Base-by-base conservation (phyloP, 2,329 filamentous ascomycete genomes). In the Lecanicillium sp. region DNA sequence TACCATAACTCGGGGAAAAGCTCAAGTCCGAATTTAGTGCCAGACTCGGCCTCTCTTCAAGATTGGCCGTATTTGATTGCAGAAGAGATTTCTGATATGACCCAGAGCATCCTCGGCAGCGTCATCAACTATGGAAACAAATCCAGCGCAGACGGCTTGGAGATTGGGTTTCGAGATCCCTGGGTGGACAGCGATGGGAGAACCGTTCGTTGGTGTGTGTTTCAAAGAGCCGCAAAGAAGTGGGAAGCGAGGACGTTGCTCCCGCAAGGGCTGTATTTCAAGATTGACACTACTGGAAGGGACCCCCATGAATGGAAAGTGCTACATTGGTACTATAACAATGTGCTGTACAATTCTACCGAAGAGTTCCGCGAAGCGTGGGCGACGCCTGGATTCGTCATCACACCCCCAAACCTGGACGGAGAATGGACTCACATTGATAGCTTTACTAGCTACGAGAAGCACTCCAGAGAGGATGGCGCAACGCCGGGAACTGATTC, bases 271-370 rank as follows among this genome's bases (percentile, higher is more conserved):
- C 17, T 35, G 22, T 35, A 28, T 13, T 29, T 35, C 14, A 35
- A 35, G 14, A 35, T 35, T 11, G 33, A 35, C 14, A 35, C 33
- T 6, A 35, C 33, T 17, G 33, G 33, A 35, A 28, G 33, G 14
- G 33, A 35, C n/a, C n/a, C 33, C 6, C 16, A 9, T 3, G 14
- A 25, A 16, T 35, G 33, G 33, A 35, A 35, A 35, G 33, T 35
- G 2, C 20, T 35, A 13, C 20, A 35, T 29, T 77, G 72, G 69
- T 64, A 71, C 13, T 77, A 75, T 48, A 67, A 73, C 41, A 64
- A 65, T 32, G 51, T 69, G n/a, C 69, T 69, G 43, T 79, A 76
- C 47, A 51, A 60, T 22, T 66, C 65, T 4, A 68, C 66, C 2
- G 59, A 71, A 14, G 62, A 59, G 4, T 70, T 75, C 51, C 55